Conservation (phyloP, 108 stramenopile genomes). For the Epithemia pelagica region DNA sequence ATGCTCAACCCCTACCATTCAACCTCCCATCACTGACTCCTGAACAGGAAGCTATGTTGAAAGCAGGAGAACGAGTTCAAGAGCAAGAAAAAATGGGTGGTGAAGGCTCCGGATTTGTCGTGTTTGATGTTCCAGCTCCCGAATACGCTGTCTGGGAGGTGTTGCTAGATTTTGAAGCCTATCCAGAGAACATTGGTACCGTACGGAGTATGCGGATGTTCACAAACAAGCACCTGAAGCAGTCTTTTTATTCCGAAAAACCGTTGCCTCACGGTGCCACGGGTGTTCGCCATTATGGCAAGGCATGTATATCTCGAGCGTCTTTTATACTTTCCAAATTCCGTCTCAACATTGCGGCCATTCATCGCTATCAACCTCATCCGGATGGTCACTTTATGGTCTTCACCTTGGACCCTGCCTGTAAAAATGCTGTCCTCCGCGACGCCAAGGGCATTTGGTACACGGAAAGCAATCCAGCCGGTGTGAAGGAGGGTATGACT, state of each 20-base stretch:
- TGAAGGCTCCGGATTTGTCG: constrained; percentile 80
- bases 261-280: constrained; percentile 56
- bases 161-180: constrained; percentile 79
- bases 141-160: constrained; percentile 80
- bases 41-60: constrained; percentile 39
- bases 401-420: constrained; percentile 74
- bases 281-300: constrained; percentile 60
- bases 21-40: constrained; percentile 46
- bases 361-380: constrained; percentile 79
- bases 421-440: constrained; percentile 72
- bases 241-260: constrained; percentile 58
- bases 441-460: constrained; percentile 88
- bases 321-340: constrained; percentile 73
- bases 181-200: constrained; percentile 75
- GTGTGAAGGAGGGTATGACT: constrained; percentile 55
- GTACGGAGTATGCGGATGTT: constrained; percentile 75
- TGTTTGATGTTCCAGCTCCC: constrained; percentile 73
- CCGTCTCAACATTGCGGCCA: constrained; percentile 79
- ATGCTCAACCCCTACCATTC: constrained; percentile 56
- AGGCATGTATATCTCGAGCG: constrained; percentile 72
- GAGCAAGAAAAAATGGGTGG: constrained; percentile 80
- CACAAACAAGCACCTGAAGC: constrained; percentile 63
- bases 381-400: constrained; percentile 81
- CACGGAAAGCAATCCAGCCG: constrained; percentile 68
- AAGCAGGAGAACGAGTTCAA: constrained; percentile 63